phyloP scores from a whole-genome alignment of 805 yeast genomes.

The Saccharomycopsis schoenii region DNA sequence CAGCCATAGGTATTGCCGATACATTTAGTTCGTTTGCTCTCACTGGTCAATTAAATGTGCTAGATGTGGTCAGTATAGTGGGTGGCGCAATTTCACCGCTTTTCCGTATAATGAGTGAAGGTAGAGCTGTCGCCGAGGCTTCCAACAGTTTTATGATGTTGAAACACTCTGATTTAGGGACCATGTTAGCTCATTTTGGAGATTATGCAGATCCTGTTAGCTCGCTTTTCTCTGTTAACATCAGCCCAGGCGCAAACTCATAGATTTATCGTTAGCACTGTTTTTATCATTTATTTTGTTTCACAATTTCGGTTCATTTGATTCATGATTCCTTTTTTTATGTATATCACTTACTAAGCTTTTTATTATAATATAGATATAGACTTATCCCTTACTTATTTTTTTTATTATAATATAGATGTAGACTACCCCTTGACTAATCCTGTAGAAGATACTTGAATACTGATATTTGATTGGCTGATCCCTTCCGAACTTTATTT shows the following conservation, averaged over 20 bases:
- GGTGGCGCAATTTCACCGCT: constrained; percentile 1
- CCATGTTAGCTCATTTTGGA: background rate
- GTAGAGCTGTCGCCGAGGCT: background rate
- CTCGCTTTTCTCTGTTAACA: background rate
- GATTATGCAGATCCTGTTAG: background rate
- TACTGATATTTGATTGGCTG: background rate
- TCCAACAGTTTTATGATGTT: constrained; percentile 1
- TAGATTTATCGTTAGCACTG: background rate
- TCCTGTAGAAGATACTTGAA: background rate
- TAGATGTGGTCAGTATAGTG: constrained; percentile 1
- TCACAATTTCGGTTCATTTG: background rate
- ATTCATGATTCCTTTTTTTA: background rate
- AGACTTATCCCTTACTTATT: too few species aligned
- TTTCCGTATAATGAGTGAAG: background rate
- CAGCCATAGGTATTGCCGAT: background rate
- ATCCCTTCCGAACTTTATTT: background rate
- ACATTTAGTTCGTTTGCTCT: constrained; percentile 1
- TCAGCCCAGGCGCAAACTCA: background rate
- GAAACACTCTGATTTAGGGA: background rate
- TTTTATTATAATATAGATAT: background rate
- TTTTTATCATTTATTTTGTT: background rate
- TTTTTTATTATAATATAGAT: background rate
- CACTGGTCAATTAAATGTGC: constrained; percentile 1
- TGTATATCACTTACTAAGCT: too few species aligned
- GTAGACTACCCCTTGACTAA: too few species aligned